These are phyloP conservation scores for Penicillium sp. DNA, from an alignment of 2,329 filamentous ascomycete genomes.

Conservation along the genomic window DNA sequence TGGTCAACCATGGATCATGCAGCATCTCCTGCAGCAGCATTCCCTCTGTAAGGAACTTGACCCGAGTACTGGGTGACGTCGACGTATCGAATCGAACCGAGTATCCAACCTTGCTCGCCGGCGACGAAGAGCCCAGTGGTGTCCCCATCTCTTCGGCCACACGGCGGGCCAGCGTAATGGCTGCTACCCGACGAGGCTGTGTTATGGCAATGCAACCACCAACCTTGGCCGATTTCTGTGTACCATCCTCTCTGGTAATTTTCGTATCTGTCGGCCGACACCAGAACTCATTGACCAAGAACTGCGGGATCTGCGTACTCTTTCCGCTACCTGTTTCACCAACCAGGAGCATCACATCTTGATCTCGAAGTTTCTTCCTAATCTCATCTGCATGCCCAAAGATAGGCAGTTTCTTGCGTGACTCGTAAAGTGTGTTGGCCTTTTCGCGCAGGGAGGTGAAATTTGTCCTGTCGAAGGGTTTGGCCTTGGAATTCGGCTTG, in stretches of 20 bases:
- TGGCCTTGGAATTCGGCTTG: constrained; percentile 22
- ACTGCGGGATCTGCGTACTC: constrained; percentile 94
- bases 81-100: constrained; percentile 93
- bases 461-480: constrained; percentile 29
- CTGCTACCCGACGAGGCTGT: constrained; percentile 89
- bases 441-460: constrained; percentile 46
- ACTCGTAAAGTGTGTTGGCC: constrained; percentile 52
- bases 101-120: constrained; percentile 77
- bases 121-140: constrained; percentile 62
- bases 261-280: constrained; percentile 66
- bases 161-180: constrained; percentile 84
- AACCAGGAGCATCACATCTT: constrained; percentile 79
- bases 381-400: constrained; percentile 76
- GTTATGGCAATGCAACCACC: constrained; percentile 90
- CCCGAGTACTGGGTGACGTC: constrained; percentile 76
- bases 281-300: constrained; percentile 79
- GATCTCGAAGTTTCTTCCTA: constrained; percentile 63
- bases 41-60: constrained; percentile 96
- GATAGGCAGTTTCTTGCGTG: constrained; percentile 75
- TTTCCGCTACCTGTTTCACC: constrained; percentile 97
- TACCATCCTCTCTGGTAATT: constrained; percentile 39
- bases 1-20: constrained; percentile 76
- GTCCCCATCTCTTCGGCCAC: constrained; percentile 83
- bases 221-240: constrained; percentile 55
- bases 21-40: constrained; percentile 95